Base-by-base conservation (phyloP, 352 stramenopile genomes). In the Globisporangium yorkense region DNA sequence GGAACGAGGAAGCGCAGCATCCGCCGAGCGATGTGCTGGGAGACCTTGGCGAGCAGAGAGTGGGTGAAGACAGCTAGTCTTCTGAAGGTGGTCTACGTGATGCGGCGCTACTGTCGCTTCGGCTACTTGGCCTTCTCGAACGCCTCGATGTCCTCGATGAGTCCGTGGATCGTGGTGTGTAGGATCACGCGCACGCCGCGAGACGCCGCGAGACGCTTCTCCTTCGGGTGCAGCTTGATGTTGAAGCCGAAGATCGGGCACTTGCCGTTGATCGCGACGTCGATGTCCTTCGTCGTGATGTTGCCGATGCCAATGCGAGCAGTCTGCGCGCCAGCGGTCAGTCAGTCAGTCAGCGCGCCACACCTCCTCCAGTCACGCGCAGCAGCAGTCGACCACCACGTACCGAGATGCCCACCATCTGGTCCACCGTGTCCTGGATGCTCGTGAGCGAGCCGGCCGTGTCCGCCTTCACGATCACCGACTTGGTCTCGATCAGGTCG, bases 221-320 rank as follows among this genome's bases (percentile, higher is more conserved):
- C 82, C 20, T 82, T 80, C 8, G 71, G 67, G 31, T 67, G 76
- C 21, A 92, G 57, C 48, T 87, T 87, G 10, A 93, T 79, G 50
- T 91, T 91, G 57, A 94, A 94, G 35, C 80, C 84, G 33, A 89
- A 92, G 62, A 93, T 93, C 45, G 82, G 84, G 40, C 84, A 94
- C 53, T 88, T 75, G 62, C 75, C 68, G 61, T 87, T 87, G 63
- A 88, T 88, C 20, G 81, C 81, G 13, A 88, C 79, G 48, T 94
- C 84, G 39, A 94, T 89, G 57, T 94, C 84, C 57, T 81, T 80
- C 1, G 68, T 69, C 5, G 84, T 84, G 55, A 94, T 85, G 56
- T 89, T 75, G 45, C 84, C 84, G 55, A 94, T 90, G 24, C 84
- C 84, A 29, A 94, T 72, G 29, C 82, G 78, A 5, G 80, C 82